A percentile compares a stretch with the other conserved stretches of the same genome.
Evolutionary conservation across 148 eudicot genomes (phyloP).

Genomic region (Spergularia marina): DNA sequence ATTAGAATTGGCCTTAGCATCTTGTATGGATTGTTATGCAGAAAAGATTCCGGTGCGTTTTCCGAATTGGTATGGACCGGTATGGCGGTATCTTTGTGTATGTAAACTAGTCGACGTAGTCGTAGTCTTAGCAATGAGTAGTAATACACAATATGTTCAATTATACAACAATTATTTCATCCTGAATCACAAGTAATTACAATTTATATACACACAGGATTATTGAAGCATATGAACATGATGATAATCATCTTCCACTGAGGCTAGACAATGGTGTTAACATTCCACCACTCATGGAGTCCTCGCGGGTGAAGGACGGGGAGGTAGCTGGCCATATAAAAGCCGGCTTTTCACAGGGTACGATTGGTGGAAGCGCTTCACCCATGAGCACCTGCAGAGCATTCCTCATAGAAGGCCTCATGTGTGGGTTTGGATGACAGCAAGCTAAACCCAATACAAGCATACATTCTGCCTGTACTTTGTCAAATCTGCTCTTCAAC

Average conservation of each 20-base stretch:
- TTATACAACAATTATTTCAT: too few relatives aligned
- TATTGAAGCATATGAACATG: too few relatives aligned
- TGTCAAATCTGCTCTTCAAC: slow-evolving; percentile 25
- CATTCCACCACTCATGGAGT: slow-evolving; percentile 30
- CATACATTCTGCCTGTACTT: slow-evolving; percentile 28
- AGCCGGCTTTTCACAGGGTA: slow-evolving; percentile 36
- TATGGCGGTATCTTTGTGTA: too few relatives aligned
- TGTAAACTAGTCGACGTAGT: too few relatives aligned
- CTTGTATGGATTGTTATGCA: too few relatives aligned
- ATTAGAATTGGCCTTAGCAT: too few relatives aligned
- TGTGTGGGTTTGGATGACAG: slow-evolving; percentile 41
- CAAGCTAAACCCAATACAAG: slow-evolving; percentile 34
- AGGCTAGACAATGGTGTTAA: slow-evolving; percentile 26
- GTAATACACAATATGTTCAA: too few relatives aligned
- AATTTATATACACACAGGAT: too few relatives aligned
- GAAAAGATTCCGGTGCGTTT: too few relatives aligned
- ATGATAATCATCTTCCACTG: slow-evolving; percentile 17
- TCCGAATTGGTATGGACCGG: too few relatives aligned
- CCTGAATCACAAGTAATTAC: too few relatives aligned
- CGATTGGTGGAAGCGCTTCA: slow-evolving; percentile 31
- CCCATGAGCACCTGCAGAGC: slow-evolving; percentile 36
- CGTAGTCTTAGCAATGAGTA: too few relatives aligned
- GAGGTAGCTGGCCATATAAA: slow-evolving; percentile 39
- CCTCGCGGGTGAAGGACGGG: slow-evolving; percentile 28
- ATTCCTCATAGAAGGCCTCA: slow-evolving; percentile 37